Percentiles rank a stretch among this genome's conserved stretches.
phyloP scores from a whole-genome alignment of 2,329 filamentous ascomycete species.

The Penicillium sclerotigenum region DNA sequence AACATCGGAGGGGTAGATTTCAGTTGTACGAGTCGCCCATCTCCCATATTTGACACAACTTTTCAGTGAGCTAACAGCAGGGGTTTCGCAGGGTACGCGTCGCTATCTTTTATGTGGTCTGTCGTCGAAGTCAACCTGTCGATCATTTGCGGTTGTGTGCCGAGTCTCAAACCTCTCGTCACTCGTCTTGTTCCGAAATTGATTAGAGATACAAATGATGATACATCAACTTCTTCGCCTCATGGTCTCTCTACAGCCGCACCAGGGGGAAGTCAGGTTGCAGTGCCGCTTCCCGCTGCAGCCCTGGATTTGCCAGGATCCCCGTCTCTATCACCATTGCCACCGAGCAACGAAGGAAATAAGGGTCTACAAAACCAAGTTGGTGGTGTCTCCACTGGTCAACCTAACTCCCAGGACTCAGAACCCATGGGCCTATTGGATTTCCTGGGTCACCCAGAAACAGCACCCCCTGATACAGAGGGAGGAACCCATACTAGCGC shows the following conservation, averaged over 20 bases:
- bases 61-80: slow-evolving; percentile 38
- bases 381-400: slow-evolving; percentile 8
- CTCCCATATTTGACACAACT: not conserved
- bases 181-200: slow-evolving; percentile 58
- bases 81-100: slow-evolving; percentile 66
- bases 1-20: slow-evolving; percentile 50
- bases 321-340: slow-evolving; percentile 7
- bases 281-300: slow-evolving; percentile 11
- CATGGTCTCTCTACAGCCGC: slow-evolving; percentile 2
- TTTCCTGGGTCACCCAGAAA: slow-evolving; percentile 52
- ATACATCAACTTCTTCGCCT: slow-evolving; percentile 19
- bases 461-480: slow-evolving; percentile 30
- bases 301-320: not conserved
- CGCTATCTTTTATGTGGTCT: slow-evolving; percentile 88
- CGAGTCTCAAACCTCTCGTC: slow-evolving; percentile 82
- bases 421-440: slow-evolving; percentile 46
- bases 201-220: slow-evolving; percentile 49
- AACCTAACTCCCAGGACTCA: slow-evolving; percentile 4
- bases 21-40: slow-evolving; percentile 41
- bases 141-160: slow-evolving; percentile 88
- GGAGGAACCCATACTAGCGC: slow-evolving; percentile 39
- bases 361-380: slow-evolving; percentile 20
- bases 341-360: slow-evolving; percentile 13
- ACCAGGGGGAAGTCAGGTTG: slow-evolving; percentile 7
- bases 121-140: slow-evolving; percentile 87